phyloP scores from a whole-genome alignment of 2,329 filamentous ascomycete species.

The Chrysoporthe austroafricana region DNA sequence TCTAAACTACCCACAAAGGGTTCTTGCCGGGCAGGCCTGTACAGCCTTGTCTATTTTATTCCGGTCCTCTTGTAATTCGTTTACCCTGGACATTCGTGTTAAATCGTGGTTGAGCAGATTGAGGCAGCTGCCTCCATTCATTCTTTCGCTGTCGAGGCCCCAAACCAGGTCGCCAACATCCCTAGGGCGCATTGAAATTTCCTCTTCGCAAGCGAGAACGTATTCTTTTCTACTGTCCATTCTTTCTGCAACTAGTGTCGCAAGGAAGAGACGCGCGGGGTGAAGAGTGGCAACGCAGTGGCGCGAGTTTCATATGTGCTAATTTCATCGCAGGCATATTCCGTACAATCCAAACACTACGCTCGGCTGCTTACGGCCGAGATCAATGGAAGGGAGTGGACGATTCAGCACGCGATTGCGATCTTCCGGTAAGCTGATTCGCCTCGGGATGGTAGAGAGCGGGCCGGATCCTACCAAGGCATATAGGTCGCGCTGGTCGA shows the following conservation, averaged over 20 bases:
- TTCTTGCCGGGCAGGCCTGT: neutral
- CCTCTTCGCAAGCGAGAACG: neutral
- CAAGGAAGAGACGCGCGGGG: neutral
- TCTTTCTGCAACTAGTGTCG: neutral
- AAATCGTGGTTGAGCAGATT: too few relatives aligned
- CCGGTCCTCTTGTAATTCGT: neutral
- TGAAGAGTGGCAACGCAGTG: neutral
- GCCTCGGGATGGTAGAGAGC: neutral
- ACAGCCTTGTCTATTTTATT: neutral
- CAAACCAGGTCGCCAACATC: too few relatives aligned
- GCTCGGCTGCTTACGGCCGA: neutral
- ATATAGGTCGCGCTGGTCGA: neutral
- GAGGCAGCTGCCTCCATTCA: neutral
- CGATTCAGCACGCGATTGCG: neutral
- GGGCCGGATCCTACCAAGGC: neutral
- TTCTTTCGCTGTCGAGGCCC: neutral
- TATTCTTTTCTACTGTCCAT: neutral
- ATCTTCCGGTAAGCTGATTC: neutral
- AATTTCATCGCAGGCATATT: neutral
- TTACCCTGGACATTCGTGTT: neutral
- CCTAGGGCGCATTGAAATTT: neutral
- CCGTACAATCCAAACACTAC: neutral
- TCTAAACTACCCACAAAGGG: neutral
- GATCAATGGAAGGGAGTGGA: neutral
- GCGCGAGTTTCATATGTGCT: neutral